phyloP scores from a whole-genome alignment of 306 rosid genomes.

The Lathyrus tuberosus region DNA sequence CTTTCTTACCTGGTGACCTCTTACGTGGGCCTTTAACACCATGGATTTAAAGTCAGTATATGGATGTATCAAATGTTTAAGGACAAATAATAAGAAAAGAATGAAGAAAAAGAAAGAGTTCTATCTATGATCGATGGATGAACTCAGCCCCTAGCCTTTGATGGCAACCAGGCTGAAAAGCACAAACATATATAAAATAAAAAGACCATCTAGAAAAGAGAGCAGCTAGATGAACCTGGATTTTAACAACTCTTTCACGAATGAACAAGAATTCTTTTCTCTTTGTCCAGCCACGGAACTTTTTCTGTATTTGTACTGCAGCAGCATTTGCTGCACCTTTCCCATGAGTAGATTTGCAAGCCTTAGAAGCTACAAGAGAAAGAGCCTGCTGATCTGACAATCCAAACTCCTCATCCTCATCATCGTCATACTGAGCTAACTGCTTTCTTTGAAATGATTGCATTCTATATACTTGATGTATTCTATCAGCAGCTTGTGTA shows the following conservation, averaged over 20 bases:
- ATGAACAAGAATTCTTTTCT: constrained; percentile 82
- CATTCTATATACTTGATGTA: constrained; percentile 72
- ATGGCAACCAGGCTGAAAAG: not conserved
- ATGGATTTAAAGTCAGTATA: constrained; percentile 48
- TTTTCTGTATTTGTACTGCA: constrained; percentile 82
- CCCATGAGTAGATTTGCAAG: constrained; percentile 52
- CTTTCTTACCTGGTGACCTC: constrained; percentile 96
- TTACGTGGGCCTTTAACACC: constrained; percentile 75
- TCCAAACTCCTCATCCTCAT: constrained; percentile 55
- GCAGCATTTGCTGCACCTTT: constrained; percentile 60
- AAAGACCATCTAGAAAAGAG: constrained; percentile 20
- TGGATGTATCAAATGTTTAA: constrained; percentile 19
- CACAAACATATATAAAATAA: constrained; percentile 1
- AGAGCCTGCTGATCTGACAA: constrained; percentile 58
- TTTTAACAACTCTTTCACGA: constrained; percentile 83
- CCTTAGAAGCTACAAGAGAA: constrained; percentile 57
- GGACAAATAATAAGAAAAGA: not conserved
- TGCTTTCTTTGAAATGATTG: constrained; percentile 77
- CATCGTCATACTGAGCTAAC: constrained; percentile 44
- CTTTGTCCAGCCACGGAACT: constrained; percentile 89
- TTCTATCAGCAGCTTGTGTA: constrained; percentile 82
- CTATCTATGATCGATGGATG: not conserved
- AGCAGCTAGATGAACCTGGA: constrained; percentile 61
- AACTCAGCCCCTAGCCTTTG: not conserved
- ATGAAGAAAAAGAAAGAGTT: not conserved